Conservation (phyloP, 2,329 filamentous ascomycete species). For the Alternaria gaisen region DNA sequence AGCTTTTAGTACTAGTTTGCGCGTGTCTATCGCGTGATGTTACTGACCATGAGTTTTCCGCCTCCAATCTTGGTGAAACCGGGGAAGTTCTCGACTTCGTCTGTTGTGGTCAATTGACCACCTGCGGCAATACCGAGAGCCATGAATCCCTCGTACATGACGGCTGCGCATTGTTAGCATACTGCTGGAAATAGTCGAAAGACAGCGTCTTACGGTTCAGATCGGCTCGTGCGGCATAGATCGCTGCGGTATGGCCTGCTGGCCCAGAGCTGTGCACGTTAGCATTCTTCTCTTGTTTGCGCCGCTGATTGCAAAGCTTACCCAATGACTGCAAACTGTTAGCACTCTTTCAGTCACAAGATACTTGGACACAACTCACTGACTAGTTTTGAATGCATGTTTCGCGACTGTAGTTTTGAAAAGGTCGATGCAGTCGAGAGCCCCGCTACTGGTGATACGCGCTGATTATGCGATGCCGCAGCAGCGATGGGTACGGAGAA, state of each 20-base stretch:
- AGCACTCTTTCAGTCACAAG: conserved; percentile 23
- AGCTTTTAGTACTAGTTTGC: conserved; percentile 19
- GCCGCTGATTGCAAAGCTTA: conserved; percentile 30
- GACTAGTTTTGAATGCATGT: conserved; percentile 93
- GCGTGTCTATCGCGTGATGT: not conserved
- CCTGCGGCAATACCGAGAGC: conserved; percentile 96
- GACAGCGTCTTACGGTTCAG: conserved; percentile 72
- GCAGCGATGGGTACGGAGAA: conserved; percentile 76
- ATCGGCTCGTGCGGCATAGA: conserved; percentile 95
- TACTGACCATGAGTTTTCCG: conserved; percentile 78
- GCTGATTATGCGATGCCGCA: conserved; percentile 73
- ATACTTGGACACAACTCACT: conserved; percentile 65
- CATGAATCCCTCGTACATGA: conserved; percentile 97
- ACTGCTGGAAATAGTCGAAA: no score
- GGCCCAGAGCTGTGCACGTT: conserved; percentile 79
- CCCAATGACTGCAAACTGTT: conserved; percentile 48
- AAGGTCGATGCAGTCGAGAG: conserved; percentile 52
- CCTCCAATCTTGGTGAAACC: conserved; percentile 94
- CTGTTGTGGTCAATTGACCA: conserved; percentile 96
- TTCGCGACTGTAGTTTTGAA: conserved; percentile 56
- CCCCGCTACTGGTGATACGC: conserved; percentile 55
- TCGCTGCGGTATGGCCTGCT: conserved; percentile 94
- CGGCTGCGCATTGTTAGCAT: conserved; percentile 62
- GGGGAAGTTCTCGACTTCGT: conserved; percentile 97
- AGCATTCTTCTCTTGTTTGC: conserved; percentile 33